Percentiles rank a stretch among this genome's conserved stretches.
Conservation (phyloP, 75 land plant species). For the Cryptomeria japonica region DNA sequence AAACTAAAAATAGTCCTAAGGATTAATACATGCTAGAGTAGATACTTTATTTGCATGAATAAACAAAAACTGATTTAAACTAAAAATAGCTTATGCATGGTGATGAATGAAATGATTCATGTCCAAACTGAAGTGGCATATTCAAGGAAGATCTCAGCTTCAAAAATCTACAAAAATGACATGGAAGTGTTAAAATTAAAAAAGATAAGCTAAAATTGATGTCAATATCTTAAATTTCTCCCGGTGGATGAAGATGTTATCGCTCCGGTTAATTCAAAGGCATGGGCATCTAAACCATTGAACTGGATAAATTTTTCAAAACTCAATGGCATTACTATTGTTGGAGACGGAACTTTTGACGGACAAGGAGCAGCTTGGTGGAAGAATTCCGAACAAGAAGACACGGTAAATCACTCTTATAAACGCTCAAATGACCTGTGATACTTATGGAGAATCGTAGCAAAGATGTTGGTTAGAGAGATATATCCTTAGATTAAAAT, state of each 20-base stretch:
- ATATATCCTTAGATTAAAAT: background rate
- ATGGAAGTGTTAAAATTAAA: background rate
- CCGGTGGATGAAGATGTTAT: slow-evolving; percentile 87
- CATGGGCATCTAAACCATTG: slow-evolving; percentile 48
- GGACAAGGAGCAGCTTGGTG: slow-evolving; percentile 89
- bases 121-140: too few species aligned
- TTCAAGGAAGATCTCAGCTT: too few species aligned
- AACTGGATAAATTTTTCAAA: slow-evolving; percentile 85
- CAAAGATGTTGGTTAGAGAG: too few species aligned
- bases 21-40: too few species aligned
- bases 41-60: too few species aligned
- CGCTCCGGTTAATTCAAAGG: slow-evolving; percentile 58
- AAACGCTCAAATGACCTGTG: too few species aligned
- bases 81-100: too few species aligned
- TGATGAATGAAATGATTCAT: too few species aligned
- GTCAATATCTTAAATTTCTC: too few species aligned
- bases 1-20: too few species aligned
- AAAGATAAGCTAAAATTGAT: background rate
- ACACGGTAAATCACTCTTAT: background rate
- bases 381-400: slow-evolving; percentile 19
- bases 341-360: slow-evolving; percentile 67
- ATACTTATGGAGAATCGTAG: too few species aligned
- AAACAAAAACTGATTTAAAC: too few species aligned
- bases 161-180: background rate
- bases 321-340: slow-evolving; percentile 49